These are phyloP conservation scores for Takashimella koratensis DNA, from an alignment of 1,284 basidiomycete genomes.

Conservation along the genomic window DNA sequence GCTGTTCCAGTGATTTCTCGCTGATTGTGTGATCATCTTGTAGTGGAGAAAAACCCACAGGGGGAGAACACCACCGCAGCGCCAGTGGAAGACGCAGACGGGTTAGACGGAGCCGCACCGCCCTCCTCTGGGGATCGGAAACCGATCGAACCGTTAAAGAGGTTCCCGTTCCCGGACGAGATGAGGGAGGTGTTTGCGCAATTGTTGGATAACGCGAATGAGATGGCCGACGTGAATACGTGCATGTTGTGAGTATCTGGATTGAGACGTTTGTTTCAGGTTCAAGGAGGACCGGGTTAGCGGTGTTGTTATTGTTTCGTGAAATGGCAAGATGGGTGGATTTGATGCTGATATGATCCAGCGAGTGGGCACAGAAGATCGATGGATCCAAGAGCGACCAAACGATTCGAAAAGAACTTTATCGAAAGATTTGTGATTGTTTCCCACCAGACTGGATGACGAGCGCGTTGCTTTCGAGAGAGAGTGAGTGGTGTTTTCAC, in stretches of 20 bases:
- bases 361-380: slow-evolving; percentile 25
- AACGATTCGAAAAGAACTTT: slow-evolving; percentile 28
- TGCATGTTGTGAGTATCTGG: slow-evolving; percentile 25
- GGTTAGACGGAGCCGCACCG: neutral
- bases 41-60: neutral
- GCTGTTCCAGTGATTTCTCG: neutral
- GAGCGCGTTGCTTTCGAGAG: neutral
- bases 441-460: neutral
- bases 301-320: no score
- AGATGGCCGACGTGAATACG: slow-evolving; percentile 35
- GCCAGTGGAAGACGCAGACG: slow-evolving; percentile 5
- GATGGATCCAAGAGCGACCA: slow-evolving; percentile 22
- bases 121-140: slow-evolving; percentile 8
- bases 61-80: neutral
- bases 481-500: neutral
- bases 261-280: no score
- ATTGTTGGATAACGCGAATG: slow-evolving; percentile 36
- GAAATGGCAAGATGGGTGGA: neutral
- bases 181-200: slow-evolving; percentile 41
- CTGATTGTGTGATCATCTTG: no score
- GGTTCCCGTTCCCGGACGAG: slow-evolving; percentile 30
- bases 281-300: no score
- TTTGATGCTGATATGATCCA: neutral
- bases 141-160: slow-evolving; percentile 25
- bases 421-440: slow-evolving; percentile 21